phyloP scores from a whole-genome alignment of 768 basidiomycete genomes.

The Trametes punicea region DNA sequence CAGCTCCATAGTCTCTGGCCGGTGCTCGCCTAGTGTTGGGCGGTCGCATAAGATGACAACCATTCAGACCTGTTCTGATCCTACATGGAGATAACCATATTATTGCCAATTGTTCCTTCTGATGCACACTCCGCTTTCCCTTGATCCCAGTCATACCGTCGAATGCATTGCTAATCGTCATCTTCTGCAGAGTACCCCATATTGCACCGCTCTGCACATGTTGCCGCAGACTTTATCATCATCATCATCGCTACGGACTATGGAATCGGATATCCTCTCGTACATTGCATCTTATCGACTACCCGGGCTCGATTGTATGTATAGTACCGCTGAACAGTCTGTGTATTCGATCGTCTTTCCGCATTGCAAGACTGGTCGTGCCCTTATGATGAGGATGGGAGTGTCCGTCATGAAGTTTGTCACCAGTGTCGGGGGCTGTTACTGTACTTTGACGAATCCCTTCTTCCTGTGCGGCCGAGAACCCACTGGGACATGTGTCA shows the following conservation, averaged over 20 bases:
- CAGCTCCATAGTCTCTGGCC: background rate
- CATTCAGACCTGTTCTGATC: constrained; percentile 69
- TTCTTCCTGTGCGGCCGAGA: too few relatives aligned
- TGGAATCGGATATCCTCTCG: constrained; percentile 1
- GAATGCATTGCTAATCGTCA: background rate
- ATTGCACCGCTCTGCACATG: constrained; percentile 6
- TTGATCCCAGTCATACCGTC: background rate
- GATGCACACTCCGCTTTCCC: constrained; percentile 17
- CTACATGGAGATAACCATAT: constrained; percentile 47
- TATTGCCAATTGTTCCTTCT: constrained; percentile 50
- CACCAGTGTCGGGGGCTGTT: too few relatives aligned
- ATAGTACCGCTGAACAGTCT: background rate
- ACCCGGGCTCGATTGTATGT: background rate
- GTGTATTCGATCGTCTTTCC: too few relatives aligned
- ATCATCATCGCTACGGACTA: background rate
- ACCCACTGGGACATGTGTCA: too few relatives aligned
- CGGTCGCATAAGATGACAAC: constrained; percentile 42
- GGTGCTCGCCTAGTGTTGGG: background rate
- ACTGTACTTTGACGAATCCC: too few relatives aligned
- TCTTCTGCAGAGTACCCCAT: constrained; percentile 6
- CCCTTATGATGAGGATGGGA: too few relatives aligned
- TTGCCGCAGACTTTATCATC: background rate
- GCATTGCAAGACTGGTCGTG: too few relatives aligned
- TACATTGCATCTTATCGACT: background rate
- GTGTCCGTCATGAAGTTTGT: too few relatives aligned